A percentile compares a stretch with the other conserved stretches of the same genome.
Evolutionary conservation across 306 rosid genomes (phyloP).

Genomic region (Glycyrrhiza uralensis): DNA sequence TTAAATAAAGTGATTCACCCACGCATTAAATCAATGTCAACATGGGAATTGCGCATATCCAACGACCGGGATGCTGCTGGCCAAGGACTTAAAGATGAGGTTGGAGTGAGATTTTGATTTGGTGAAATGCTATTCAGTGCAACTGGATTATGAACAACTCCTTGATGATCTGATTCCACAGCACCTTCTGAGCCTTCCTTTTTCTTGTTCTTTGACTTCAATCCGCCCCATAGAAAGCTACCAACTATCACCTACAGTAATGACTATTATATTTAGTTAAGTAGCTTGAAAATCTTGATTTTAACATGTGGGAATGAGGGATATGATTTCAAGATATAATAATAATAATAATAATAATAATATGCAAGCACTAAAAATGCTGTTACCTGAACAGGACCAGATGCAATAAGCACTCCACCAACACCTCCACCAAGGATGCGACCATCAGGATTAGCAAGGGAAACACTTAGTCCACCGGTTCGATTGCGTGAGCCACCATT

Average conservation of each 20-base stretch:
- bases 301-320: background rate
- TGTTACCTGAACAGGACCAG: slow-evolving; percentile 78
- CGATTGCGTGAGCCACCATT: slow-evolving; percentile 54
- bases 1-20: slow-evolving; percentile 47
- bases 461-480: slow-evolving; percentile 69
- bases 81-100: slow-evolving; percentile 65
- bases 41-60: slow-evolving; percentile 80
- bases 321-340: background rate
- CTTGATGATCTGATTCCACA: slow-evolving; percentile 55
- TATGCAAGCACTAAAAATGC: slow-evolving; percentile 1
- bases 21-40: slow-evolving; percentile 94
- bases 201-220: slow-evolving; percentile 63
- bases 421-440: slow-evolving; percentile 81
- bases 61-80: slow-evolving; percentile 50
- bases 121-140: slow-evolving; percentile 42
- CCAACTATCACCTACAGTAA: slow-evolving; percentile 78
- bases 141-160: slow-evolving; percentile 44
- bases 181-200: slow-evolving; percentile 49
- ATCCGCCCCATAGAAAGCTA: slow-evolving; percentile 41
- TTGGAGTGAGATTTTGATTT: slow-evolving; percentile 55
- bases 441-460: slow-evolving; percentile 87
- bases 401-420: slow-evolving; percentile 79
- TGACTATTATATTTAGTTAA: background rate
- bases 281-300: background rate
- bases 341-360: background rate